These are phyloP conservation scores for Rhizophagus prolifer DNA, from an alignment of 192 early-diverging fungal species.

Conservation along the genomic window DNA sequence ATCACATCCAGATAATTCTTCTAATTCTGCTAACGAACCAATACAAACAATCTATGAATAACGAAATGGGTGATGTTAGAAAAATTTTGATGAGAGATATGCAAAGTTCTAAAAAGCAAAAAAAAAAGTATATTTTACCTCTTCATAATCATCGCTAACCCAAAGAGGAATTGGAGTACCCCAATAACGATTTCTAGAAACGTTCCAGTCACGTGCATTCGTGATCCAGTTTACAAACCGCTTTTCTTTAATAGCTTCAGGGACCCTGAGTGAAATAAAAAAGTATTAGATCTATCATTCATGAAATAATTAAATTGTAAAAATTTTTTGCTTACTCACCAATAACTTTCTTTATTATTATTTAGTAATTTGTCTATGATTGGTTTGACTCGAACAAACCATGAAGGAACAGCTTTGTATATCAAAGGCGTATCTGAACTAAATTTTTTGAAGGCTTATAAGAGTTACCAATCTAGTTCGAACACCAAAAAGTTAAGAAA, in stretches of 20 bases:
- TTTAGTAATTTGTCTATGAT: constrained; percentile 81
- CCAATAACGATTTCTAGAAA: constrained; percentile 98
- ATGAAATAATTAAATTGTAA: too few species aligned
- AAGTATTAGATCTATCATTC: background rate
- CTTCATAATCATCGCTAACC: constrained; percentile 90
- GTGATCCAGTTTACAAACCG: constrained; percentile 97
- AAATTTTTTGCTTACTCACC: constrained; percentile 45
- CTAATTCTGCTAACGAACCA: constrained; percentile 88
- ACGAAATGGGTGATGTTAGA: background rate
- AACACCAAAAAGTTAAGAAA: constrained; percentile 3
- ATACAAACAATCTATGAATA: constrained; percentile 71
- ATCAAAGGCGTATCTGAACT: constrained; percentile 93
- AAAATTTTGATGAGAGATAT: background rate
- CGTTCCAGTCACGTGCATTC: constrained; percentile 95
- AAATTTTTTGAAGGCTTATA: background rate
- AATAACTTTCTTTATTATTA: constrained; percentile 86
- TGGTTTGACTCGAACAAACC: constrained; percentile 92
- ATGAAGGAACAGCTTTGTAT: constrained; percentile 94
- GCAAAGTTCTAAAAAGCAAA: background rate
- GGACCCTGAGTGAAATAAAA: constrained; percentile 54
- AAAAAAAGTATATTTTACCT: constrained; percentile 39
- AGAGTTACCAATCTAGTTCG: constrained; percentile 4
- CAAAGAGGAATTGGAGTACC: constrained; percentile 99
- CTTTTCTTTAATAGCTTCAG: constrained; percentile 94
- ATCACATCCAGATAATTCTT: constrained; percentile 79